A percentile compares a stretch with the other conserved stretches of the same genome.
These are phyloP conservation scores for Musa beccarii DNA, from an alignment of 176 grass and related monocot genomes.

Conservation along the genomic window DNA sequence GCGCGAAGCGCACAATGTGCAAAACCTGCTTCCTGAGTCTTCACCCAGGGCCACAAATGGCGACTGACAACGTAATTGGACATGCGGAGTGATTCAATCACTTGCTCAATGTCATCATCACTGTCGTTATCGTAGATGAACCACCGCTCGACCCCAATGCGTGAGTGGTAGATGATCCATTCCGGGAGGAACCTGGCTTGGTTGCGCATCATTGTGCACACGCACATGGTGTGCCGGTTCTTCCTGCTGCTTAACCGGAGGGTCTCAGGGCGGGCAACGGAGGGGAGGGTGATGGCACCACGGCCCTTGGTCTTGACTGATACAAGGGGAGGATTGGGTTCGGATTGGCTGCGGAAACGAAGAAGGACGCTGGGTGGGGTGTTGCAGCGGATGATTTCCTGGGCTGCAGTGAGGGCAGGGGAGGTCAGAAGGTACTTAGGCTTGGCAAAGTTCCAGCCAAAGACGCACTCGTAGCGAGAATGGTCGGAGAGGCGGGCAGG, in stretches of 20 bases:
- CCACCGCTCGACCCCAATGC: constrained; percentile 61
- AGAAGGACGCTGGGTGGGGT: constrained; percentile 57
- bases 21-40: constrained; percentile 94
- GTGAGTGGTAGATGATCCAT: constrained; percentile 73
- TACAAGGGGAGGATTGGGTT: constrained; percentile 39
- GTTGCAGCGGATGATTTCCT: constrained; percentile 79
- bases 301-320: constrained; percentile 69
- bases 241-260: constrained; percentile 27
- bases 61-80: constrained; percentile 51
- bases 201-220: constrained; percentile 97
- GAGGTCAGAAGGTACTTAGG: constrained; percentile 58
- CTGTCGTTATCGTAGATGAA: constrained; percentile 99
- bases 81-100: constrained; percentile 31
- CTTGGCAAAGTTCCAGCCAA: constrained; percentile 57
- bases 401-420: constrained; percentile 60
- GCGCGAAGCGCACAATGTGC: constrained; percentile 81
- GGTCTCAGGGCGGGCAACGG: constrained; percentile 54
- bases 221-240: constrained; percentile 75
- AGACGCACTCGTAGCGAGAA: constrained; percentile 68
- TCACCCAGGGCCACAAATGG: constrained; percentile 86
- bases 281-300: constrained; percentile 52
- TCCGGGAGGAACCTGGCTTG: constrained; percentile 75
- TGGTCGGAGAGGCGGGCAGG: constrained; percentile 54
- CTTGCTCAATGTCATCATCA: constrained; percentile 65
- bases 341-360: background rate